Base-by-base conservation (phyloP, 768 basidiomycete species). In the Lactarius hatsudake region DNA sequence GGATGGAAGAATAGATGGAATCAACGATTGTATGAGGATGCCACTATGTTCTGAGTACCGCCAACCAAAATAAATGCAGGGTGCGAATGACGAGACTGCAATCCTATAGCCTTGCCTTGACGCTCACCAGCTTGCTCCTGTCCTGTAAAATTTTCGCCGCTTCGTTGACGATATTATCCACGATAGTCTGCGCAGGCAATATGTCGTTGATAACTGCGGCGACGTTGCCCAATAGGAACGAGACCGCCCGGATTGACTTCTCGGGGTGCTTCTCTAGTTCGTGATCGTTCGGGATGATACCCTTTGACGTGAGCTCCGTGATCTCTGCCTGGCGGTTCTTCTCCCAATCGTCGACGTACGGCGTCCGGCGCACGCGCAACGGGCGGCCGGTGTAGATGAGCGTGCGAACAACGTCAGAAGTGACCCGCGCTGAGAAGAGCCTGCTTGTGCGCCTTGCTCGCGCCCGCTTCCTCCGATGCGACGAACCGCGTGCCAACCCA, bases 381-480 rank as follows among this genome's bases (percentile, higher is more conserved):
- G 96, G 95, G 38, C 95, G 87, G 13, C 94, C 94, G 54, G 93
- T 92, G 79, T 86, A 94, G 73, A 96, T 96, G 56, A 94, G 73
- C n/a, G 94, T 96, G 20, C 87, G 89, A 51, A 88, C 81, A 23
- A 87, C 87, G 75, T 95, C 94, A 67, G 91, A 93, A 93, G 72
- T 85, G 89, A 10, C 88, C 82, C 36, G 90, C 89, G 67, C 80
- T 83, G 60, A 92, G 65, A 23, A 93, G 75, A 65, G 87, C 82
- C 10, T 94, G 88, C 79, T 96, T 96, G 80, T 96, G 94, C 67
- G 82, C 82, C 75, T 88, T 88, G 2, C 93, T 90, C 13, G 94
- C 94, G 55, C 82, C 83, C 40, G 94, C 94, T 75, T 96, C 93
- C 5, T 78, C 82, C 18, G 85, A 80, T 17, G 94, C 93, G 30